These are phyloP conservation scores for Plantago elongata DNA, from an alignment of 257 asterid species.

Conservation along the genomic window DNA sequence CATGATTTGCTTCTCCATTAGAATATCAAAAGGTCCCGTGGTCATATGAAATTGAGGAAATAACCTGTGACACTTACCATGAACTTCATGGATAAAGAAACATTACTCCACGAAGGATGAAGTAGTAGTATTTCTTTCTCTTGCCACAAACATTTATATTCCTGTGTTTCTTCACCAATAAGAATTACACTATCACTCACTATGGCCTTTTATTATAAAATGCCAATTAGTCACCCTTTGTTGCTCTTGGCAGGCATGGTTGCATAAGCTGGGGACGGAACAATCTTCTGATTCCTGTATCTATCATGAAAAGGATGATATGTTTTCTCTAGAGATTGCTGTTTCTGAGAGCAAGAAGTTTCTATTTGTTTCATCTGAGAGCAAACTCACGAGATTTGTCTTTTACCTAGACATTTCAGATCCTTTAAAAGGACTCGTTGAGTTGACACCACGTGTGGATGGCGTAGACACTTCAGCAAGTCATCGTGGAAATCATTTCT, in stretches of 20 bases:
- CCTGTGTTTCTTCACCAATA: not conserved
- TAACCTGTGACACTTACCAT: too few relatives aligned
- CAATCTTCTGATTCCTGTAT: slow-evolving; percentile 73
- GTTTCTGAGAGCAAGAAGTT: slow-evolving; percentile 91
- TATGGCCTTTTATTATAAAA: slow-evolving; percentile 7
- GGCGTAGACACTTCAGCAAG: slow-evolving; percentile 80
- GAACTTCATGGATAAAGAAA: too few relatives aligned
- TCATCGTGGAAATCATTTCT: slow-evolving; percentile 93
- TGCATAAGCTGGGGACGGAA: slow-evolving; percentile 70
- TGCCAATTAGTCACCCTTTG: slow-evolving; percentile 8
- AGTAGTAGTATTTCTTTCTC: slow-evolving; percentile 3
- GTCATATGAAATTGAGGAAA: too few relatives aligned
- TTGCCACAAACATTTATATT: not conserved
- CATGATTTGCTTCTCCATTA: too few relatives aligned
- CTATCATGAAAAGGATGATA: slow-evolving; percentile 85
- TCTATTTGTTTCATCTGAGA: slow-evolving; percentile 71
- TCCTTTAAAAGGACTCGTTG: slow-evolving; percentile 55
- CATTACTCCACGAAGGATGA: not conserved
- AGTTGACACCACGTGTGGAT: slow-evolving; percentile 65
- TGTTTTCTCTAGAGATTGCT: slow-evolving; percentile 62
- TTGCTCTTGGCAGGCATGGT: slow-evolving; percentile 62
- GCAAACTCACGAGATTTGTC: slow-evolving; percentile 79
- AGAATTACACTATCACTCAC: not conserved
- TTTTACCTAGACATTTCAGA: slow-evolving; percentile 71
- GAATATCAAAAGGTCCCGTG: too few relatives aligned